Conservation (phyloP, 1,284 basidiomycete genomes). For the Sanguinoderma infundibulare region DNA sequence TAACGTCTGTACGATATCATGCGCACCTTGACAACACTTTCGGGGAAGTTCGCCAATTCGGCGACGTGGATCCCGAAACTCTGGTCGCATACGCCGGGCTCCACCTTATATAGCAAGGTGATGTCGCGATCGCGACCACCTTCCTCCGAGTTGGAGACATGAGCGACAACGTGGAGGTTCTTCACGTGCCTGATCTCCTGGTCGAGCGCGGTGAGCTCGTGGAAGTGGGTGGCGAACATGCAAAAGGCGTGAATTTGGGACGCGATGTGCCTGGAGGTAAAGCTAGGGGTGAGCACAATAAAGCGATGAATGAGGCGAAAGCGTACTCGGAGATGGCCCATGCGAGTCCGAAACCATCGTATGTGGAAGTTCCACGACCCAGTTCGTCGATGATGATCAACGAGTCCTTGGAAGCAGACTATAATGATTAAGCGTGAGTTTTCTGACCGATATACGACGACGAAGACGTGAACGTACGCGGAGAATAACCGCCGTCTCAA, state of each 20-base stretch:
- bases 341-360: conserved; percentile 97
- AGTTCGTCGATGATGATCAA: conserved; percentile 99
- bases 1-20: background rate
- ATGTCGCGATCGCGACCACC: conserved; percentile 81
- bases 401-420: conserved; percentile 93
- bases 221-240: conserved; percentile 98
- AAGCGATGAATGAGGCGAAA: conserved; percentile 4
- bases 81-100: conserved; percentile 93
- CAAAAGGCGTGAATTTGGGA: conserved; percentile 92
- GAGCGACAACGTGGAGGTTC: conserved; percentile 96
- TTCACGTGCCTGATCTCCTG: conserved; percentile 88
- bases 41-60: conserved; percentile 94
- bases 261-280: conserved; percentile 80
- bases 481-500: conserved; percentile 95
- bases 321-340: conserved; percentile 98
- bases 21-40: conserved; percentile 85
- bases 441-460: background rate
- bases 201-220: conserved; percentile 93
- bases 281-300: background rate
- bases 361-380: conserved; percentile 96
- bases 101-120: conserved; percentile 94
- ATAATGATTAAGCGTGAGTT: background rate
- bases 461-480: conserved; percentile 54
- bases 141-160: conserved; percentile 71
- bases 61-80: conserved; percentile 99